A percentile compares a stretch with the other conserved stretches of the same genome.
phyloP scores from a whole-genome alignment of 306 rosid species.

The Ammopiptanthus mongolicus region DNA sequence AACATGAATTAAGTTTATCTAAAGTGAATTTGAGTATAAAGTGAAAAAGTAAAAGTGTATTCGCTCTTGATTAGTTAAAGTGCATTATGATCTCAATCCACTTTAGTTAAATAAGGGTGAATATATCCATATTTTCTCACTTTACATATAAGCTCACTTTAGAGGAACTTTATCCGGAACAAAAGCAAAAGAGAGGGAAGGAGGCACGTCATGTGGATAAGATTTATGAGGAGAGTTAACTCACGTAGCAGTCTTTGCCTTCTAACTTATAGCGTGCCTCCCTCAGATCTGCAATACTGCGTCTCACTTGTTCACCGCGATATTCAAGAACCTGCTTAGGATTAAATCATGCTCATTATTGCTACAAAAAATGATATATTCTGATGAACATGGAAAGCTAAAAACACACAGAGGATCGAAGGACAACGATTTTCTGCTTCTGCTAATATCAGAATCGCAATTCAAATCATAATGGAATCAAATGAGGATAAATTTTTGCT shows the following conservation, averaged over 20 bases:
- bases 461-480: not conserved
- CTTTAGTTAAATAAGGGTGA: too few relatives aligned
- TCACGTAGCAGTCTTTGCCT: slow-evolving; percentile 96
- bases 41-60: too few relatives aligned
- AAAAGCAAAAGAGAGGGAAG: not conserved
- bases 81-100: too few relatives aligned
- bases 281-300: slow-evolving; percentile 89
- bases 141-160: too few relatives aligned
- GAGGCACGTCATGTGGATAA: not conserved
- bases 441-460: not conserved
- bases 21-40: too few relatives aligned
- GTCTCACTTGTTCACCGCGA: slow-evolving; percentile 97
- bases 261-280: slow-evolving; percentile 75
- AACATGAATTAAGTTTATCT: too few relatives aligned
- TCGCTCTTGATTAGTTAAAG: too few relatives aligned
- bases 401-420: not conserved
- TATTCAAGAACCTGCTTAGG: slow-evolving; percentile 85
- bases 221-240: slow-evolving; percentile 18
- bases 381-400: not conserved
- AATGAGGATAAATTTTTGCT: not conserved
- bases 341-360: slow-evolving; percentile 23
- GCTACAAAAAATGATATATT: not conserved
- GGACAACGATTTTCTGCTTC: not conserved
- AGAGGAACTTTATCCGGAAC: too few relatives aligned
- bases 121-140: too few relatives aligned